phyloP scores from a whole-genome alignment of 495 filamentous ascomycete species.

The Aspergillus ellipticus region DNA sequence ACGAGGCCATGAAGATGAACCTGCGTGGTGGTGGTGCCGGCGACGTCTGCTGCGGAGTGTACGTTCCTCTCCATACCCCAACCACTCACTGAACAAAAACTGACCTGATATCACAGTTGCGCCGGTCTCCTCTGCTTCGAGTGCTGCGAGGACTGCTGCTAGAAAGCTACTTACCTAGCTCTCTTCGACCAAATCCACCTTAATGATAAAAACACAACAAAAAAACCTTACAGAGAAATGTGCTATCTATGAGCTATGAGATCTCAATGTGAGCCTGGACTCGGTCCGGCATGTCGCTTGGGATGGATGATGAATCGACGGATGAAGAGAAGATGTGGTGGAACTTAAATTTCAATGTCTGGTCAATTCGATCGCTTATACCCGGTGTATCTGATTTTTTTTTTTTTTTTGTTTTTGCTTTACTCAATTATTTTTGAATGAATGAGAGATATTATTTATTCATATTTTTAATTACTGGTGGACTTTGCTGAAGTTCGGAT shows the following conservation, averaged over 20 bases:
- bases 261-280: neutral
- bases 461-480: no score
- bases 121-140: conserved; percentile 44
- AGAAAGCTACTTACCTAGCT: conserved; percentile 9
- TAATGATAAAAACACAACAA: neutral
- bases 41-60: conserved; percentile 46
- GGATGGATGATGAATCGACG: neutral
- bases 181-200: no score
- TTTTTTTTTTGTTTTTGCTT: neutral
- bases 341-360: neutral
- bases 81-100: no score
- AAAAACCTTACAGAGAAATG: neutral
- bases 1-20: conserved; percentile 35
- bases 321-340: neutral
- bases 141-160: conserved; percentile 46
- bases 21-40: conserved; percentile 42
- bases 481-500: no score
- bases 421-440: no score
- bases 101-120: conserved; percentile 31
- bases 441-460: no score
- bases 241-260: neutral
- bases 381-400: neutral
- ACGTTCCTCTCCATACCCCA: no score
- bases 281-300: neutral
- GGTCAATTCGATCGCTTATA: neutral